phyloP scores from a whole-genome alignment of 2,329 filamentous ascomycete species.

The Zelopaecilomyces penicillatus region DNA sequence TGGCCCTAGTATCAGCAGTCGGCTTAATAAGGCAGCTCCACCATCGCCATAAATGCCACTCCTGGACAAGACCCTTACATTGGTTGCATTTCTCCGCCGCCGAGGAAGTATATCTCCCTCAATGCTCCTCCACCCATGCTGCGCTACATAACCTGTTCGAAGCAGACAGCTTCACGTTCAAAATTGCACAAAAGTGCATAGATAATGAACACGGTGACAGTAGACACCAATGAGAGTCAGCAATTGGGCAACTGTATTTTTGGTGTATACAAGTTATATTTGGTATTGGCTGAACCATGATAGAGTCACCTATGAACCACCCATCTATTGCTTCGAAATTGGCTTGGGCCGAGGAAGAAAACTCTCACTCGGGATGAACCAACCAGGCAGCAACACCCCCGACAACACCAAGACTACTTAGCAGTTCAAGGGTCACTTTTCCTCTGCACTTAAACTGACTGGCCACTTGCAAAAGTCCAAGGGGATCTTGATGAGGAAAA shows the following conservation, averaged over 20 bases:
- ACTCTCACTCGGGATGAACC: slow-evolving; percentile 17
- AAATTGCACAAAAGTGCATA: too few species aligned
- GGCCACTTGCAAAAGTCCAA: slow-evolving; percentile 65
- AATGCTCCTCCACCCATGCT: slow-evolving; percentile 7
- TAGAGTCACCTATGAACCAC: too few species aligned
- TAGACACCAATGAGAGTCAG: too few species aligned
- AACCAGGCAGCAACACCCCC: slow-evolving; percentile 64
- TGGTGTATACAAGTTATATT: too few species aligned
- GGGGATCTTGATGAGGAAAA: slow-evolving; percentile 56
- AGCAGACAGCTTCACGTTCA: too few species aligned
- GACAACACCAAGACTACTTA: slow-evolving; percentile 65
- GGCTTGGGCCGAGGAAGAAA: neutral
- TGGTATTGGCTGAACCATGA: too few species aligned
- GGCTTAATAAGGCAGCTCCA: slow-evolving; percentile 34
- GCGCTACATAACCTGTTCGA: too few species aligned
- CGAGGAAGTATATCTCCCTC: slow-evolving; percentile 47
- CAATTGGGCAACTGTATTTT: too few species aligned
- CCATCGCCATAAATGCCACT: slow-evolving; percentile 42
- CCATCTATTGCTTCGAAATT: too few species aligned
- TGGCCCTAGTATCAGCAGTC: too few species aligned
- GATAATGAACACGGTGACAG: too few species aligned
- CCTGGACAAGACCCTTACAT: slow-evolving; percentile 45
- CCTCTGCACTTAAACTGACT: slow-evolving; percentile 57
- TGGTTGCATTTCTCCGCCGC: slow-evolving; percentile 62
- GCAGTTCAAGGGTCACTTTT: slow-evolving; percentile 61